Evolutionary conservation across 2,329 filamentous ascomycete genomes (phyloP), one percentile per base, ranked within the genome.

Genomic region (Monosporascus sp.): DNA sequence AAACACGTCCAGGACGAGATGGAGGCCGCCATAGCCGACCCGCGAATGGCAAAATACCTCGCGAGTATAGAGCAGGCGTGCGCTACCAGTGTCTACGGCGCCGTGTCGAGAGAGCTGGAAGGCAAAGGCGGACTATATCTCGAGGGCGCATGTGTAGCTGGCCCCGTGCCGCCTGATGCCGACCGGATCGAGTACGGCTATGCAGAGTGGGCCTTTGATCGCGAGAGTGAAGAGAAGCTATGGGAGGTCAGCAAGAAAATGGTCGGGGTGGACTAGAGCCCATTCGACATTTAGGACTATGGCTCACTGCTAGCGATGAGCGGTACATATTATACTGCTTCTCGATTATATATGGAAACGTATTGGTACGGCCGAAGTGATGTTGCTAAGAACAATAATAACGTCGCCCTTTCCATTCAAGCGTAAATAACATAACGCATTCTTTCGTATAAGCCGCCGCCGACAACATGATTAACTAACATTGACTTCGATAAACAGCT

Each of bases 41-140:
- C 52, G 35, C 51, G 56, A n/a, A 48, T 58, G 17, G 27, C 11
- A 37, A 56, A 51, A 45, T 61, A 58, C 48, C 53, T 68, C 49
- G 70, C 72, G 60, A 66, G 50, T 54, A 37, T 68, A 2, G 69
- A 68, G 49, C 75, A 78, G 60, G 75, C 68, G 2, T 75, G 74
- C 52, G 71, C 75, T 3, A 76, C 75, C 20, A 69, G 66, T n/a
- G 66, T 76, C 3, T 74, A 67, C 63, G 74, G 69, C 0, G 73
- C 72, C 7, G 53, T 76, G 18, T 64, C 60, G 14, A 65, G 63
- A 55, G 70, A 71, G 25, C 69, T 69, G 54, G 69, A 75, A 57
- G 68, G 64, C 11, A 72, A 67, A 52, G 75, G 73, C 24, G 73
- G 71, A 4, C 59, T 64, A 52, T 77, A 77, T 58, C 56, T 77